Evolutionary conservation across 2,329 filamentous ascomycete species (phyloP).

Genomic region (Pseudogymnoascus sp.): DNA sequence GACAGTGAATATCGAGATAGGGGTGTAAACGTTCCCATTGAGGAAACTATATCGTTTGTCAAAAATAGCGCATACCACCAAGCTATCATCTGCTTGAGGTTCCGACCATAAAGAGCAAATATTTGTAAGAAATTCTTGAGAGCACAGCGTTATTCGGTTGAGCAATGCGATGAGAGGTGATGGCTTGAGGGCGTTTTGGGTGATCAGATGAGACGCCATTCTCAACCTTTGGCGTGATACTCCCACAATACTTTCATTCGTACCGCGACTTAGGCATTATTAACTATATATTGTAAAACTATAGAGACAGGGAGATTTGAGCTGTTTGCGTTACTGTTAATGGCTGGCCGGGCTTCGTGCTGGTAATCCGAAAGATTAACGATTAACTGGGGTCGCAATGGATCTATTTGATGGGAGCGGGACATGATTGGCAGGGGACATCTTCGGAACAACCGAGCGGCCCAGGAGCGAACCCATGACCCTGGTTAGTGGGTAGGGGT

Average conservation of each 20-base stretch:
- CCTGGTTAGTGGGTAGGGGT: neutral
- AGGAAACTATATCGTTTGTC: neutral
- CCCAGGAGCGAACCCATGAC: neutral
- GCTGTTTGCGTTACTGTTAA: neutral
- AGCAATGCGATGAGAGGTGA: neutral
- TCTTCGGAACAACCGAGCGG: neutral
- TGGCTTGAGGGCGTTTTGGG: neutral
- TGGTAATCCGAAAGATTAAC: neutral
- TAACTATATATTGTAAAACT: neutral
- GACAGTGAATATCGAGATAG: neutral
- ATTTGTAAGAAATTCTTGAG: neutral
- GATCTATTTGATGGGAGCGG: neutral
- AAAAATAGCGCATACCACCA: neutral
- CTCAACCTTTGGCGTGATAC: neutral
- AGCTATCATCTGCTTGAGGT: neutral
- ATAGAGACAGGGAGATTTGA: neutral
- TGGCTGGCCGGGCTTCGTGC: neutral
- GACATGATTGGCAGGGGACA: neutral
- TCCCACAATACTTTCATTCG: neutral
- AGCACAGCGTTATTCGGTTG: neutral
- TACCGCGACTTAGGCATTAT: neutral
- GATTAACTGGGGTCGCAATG: neutral
- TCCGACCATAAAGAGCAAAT: neutral
- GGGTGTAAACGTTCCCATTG: neutral
- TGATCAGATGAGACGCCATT: neutral